phyloP scores from a whole-genome alignment of 441 rosid genomes.

The Jatropha multifida region DNA sequence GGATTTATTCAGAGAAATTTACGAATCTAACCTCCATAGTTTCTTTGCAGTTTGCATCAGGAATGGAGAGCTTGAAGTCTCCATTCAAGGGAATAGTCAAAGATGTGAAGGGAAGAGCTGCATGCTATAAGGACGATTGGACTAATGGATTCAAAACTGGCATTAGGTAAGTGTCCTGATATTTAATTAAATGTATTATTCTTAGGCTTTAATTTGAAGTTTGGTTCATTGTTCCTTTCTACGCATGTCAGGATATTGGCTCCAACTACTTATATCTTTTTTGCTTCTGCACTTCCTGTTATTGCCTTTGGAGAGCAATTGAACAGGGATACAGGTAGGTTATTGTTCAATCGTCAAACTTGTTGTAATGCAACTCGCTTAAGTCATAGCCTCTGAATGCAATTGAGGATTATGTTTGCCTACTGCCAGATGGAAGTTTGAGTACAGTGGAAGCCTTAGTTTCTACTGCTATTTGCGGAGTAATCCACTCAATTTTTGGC shows the following conservation, averaged over 20 bases:
- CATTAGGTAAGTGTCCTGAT: conserved; percentile 38
- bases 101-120: conserved; percentile 64
- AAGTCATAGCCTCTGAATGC: neutral
- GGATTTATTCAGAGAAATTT: neutral
- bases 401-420: conserved; percentile 16
- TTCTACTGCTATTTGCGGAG: conserved; percentile 84
- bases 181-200: neutral
- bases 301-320: conserved; percentile 93
- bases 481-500: conserved; percentile 79
- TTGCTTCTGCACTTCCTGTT: conserved; percentile 92
- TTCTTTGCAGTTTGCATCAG: conserved; percentile 22
- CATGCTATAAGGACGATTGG: conserved; percentile 84
- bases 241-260: conserved; percentile 56
- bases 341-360: neutral
- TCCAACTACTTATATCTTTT: conserved; percentile 77
- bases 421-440: conserved; percentile 62
- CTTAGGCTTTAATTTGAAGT: neutral
- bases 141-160: conserved; percentile 49
- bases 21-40: neutral
- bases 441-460: conserved; percentile 77
- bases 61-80: conserved; percentile 45
- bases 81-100: conserved; percentile 67
- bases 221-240: neutral
- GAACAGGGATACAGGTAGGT: conserved; percentile 69
- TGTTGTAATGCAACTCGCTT: neutral